Base-by-base conservation (phyloP, 495 filamentous ascomycete species). In the Cercophora sp. region DNA sequence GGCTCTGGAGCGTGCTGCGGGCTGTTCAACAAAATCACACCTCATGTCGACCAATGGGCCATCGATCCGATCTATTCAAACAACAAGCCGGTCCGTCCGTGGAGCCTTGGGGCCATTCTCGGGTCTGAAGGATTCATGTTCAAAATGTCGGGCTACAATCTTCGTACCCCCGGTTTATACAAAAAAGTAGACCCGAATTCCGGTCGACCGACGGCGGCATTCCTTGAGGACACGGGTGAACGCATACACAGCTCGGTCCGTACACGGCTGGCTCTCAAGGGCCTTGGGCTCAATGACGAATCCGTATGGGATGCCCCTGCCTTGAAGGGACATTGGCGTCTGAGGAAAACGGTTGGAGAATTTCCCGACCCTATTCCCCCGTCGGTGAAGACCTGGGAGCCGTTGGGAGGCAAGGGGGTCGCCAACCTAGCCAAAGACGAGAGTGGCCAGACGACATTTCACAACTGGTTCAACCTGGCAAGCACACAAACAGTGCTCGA, bases 191-290 rank as follows among this genome's bases (percentile, higher is more conserved):
- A 85, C 59, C 79, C 79, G 0, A 48, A 73, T 10, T 79, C 68
- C 19, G 73, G 76, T 26, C 48, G 53, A 31, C 50, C 57, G 8
- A 76, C 74, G 15, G 20, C 55, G 2, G 62, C 64, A 15, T 79
- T 76, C 36, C 70, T 87, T 53, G 56, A 69, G 23, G 67, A 80
- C 56, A 87, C 84, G 11, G 77, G 83, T 59, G 83, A 87, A 71
- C 78, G 81, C 48, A 76, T 86, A 45, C 84, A 87, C 55, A 75
- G 79, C 31, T 79, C 71, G 35, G 83, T 82, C 5, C 75, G 84
- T 10, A 69, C 82, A 5, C 72, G 84, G 16, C 62, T 65, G 50
- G 75, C 55, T 57, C 80, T 56, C 61, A 69, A 67, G 37, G 84
- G 83, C 0, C 72, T 84, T 16, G 81, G 79, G 2, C 68, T 77